Percentiles rank a stretch among this genome's conserved stretches.
These are phyloP conservation scores for Ophiostoma perfectum DNA, from an alignment of 2,329 filamentous ascomycete genomes.

Conservation along the genomic window DNA sequence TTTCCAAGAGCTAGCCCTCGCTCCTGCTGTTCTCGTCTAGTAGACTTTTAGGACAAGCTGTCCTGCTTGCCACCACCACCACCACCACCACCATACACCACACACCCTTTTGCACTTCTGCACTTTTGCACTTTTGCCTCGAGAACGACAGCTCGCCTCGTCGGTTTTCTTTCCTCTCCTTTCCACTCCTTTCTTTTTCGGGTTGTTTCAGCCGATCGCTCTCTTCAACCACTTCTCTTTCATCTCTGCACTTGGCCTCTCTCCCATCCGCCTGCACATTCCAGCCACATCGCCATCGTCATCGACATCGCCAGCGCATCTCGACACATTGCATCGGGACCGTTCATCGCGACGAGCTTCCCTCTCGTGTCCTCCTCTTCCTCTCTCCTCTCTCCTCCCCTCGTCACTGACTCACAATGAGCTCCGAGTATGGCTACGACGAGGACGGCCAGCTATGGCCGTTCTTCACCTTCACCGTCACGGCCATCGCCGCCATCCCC, in stretches of 20 bases:
- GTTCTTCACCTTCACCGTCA: slow-evolving; percentile 92
- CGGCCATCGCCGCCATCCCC: slow-evolving; percentile 79
- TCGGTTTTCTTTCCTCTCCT: no score
- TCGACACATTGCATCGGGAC: no score
- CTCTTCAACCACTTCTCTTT: no score
- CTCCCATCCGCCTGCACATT: background rate
- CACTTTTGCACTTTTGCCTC: background rate
- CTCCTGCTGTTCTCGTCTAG: background rate
- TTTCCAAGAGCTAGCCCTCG: background rate
- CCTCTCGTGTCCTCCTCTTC: no score
- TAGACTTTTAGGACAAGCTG: slow-evolving; percentile 12
- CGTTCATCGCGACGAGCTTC: no score
- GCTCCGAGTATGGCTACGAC: slow-evolving; percentile 97
- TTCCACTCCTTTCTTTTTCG: background rate
- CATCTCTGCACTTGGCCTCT: no score
- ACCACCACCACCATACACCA: background rate
- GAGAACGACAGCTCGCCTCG: no score
- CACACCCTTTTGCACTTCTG: background rate
- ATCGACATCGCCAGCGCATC: background rate
- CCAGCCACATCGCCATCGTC: background rate
- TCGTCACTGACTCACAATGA: slow-evolving; percentile 49
- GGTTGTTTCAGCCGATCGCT: no score
- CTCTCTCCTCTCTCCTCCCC: slow-evolving; percentile 33
- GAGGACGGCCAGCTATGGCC: slow-evolving; percentile 98
- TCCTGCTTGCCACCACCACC: background rate